Conservation (phyloP, 164 flowering plant species). For the Brasenia schreberi region DNA sequence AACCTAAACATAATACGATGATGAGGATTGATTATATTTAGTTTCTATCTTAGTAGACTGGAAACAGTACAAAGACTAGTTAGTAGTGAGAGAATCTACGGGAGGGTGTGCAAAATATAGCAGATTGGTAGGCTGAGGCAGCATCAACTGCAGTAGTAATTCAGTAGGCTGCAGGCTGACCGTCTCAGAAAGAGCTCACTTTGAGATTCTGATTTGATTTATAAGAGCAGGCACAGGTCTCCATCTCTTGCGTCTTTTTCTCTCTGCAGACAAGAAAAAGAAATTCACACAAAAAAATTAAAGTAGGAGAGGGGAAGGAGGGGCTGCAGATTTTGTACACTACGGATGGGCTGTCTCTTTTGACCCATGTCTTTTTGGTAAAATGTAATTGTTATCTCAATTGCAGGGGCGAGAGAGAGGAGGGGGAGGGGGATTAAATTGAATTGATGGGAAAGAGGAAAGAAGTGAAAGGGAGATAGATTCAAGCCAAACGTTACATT, state of each 20-base stretch:
- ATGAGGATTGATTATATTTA: too few relatives aligned
- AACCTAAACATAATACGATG: too few relatives aligned
- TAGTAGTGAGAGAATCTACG: too few relatives aligned
- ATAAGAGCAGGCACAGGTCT: too few relatives aligned
- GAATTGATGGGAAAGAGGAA: not conserved
- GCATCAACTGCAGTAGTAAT: not conserved
- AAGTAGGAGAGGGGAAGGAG: not conserved
- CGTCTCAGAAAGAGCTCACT: not conserved
- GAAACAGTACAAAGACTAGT: too few relatives aligned
- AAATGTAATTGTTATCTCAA: not conserved
- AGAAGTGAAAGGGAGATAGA: not conserved
- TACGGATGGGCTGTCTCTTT: not conserved
- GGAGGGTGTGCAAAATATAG: too few relatives aligned
- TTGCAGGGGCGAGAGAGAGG: constrained; percentile 2
- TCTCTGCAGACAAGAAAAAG: not conserved
- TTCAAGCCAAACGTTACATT: not conserved
- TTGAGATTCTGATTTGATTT: not conserved
- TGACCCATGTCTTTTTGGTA: not conserved
- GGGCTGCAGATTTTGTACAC: too few relatives aligned
- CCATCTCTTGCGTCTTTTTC: not conserved
- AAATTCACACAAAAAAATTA: not conserved
- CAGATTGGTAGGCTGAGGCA: not conserved
- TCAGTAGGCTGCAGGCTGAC: not conserved
- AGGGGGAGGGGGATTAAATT: constrained; percentile 2
- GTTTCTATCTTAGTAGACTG: too few relatives aligned